Evolutionary conservation across 805 yeast genomes (phyloP).

Genomic region (Candida ascalaphidarum): DNA sequence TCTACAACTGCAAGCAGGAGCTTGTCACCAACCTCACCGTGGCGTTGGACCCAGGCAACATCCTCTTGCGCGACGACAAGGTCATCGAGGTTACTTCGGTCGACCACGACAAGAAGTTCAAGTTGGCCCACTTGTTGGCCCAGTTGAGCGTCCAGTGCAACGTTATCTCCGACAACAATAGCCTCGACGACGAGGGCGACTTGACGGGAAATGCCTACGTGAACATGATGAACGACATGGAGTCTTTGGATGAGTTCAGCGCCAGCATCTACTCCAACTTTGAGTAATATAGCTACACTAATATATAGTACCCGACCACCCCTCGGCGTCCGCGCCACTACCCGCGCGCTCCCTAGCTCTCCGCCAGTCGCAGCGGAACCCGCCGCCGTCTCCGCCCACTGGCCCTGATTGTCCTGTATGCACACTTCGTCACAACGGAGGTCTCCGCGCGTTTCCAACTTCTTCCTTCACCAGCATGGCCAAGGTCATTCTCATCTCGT

Average conservation of each 20-base stretch:
- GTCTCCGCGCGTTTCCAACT: no score
- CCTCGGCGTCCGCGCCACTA: no score
- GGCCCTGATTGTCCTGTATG: no score
- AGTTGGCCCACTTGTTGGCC: constrained; percentile 64
- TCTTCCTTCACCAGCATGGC: constrained; percentile 2
- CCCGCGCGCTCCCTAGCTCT: no score
- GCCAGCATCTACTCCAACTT: constrained; percentile 87
- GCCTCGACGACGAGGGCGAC: constrained; percentile 12
- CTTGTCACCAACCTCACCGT: constrained; percentile 23
- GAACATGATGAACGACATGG: constrained; percentile 29
- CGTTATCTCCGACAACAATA: constrained; percentile 38
- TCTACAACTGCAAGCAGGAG: constrained; percentile 24
- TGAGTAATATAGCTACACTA: no score
- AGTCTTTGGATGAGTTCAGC: constrained; percentile 76
- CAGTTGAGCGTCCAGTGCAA: constrained; percentile 59
- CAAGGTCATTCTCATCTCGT: constrained; percentile 53
- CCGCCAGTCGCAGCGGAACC: no score
- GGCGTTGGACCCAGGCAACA: constrained; percentile 12
- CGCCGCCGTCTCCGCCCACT: no score
- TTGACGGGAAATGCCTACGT: constrained; percentile 32
- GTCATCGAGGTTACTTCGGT: constrained; percentile 7
- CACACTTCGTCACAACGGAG: no score
- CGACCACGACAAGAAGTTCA: constrained; percentile 17
- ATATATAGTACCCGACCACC: no score
- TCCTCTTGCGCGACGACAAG: constrained; percentile 8